Percentiles rank a stretch among this genome's conserved stretches.
Conservation (phyloP, 495 filamentous ascomycete species). For the Penicillium paxilli region DNA sequence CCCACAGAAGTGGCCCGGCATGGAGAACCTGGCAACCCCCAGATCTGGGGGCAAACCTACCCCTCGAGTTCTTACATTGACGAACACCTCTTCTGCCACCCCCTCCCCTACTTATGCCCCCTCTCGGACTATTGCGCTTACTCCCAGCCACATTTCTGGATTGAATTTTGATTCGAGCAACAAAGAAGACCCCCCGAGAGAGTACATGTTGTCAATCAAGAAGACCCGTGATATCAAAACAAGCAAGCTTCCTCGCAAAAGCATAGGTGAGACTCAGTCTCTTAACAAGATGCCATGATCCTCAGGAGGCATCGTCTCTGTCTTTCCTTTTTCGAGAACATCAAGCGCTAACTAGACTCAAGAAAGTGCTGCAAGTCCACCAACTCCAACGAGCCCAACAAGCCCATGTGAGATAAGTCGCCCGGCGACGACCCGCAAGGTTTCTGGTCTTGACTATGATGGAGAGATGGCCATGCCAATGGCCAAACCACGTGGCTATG, state of each 20-base stretch:
- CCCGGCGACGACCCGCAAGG: slow-evolving; percentile 12
- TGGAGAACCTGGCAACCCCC: no score
- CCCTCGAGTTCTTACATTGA: background rate
- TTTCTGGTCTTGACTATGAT: slow-evolving; percentile 30
- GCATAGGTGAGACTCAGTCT: slow-evolving; percentile 7
- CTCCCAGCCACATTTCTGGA: no score
- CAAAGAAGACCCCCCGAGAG: background rate
- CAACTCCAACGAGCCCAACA: background rate
- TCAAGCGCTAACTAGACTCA: no score
- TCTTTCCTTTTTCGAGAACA: no score
- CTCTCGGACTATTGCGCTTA: background rate
- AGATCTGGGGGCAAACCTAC: background rate
- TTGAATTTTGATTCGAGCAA: background rate
- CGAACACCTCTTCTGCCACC: background rate
- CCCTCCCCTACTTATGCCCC: background rate
- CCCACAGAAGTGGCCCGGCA: no score
- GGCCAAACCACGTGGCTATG: slow-evolving; percentile 25
- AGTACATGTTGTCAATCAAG: background rate
- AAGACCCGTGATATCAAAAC: background rate
- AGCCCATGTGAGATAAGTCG: background rate
- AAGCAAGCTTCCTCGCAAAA: slow-evolving; percentile 2
- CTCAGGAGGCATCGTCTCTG: no score
- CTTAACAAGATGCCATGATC: no score
- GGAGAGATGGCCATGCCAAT: slow-evolving; percentile 31
- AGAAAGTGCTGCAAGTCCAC: no score